These are phyloP conservation scores for Craterostigma plantagineum DNA, from an alignment of 257 asterid genomes.

Conservation along the genomic window DNA sequence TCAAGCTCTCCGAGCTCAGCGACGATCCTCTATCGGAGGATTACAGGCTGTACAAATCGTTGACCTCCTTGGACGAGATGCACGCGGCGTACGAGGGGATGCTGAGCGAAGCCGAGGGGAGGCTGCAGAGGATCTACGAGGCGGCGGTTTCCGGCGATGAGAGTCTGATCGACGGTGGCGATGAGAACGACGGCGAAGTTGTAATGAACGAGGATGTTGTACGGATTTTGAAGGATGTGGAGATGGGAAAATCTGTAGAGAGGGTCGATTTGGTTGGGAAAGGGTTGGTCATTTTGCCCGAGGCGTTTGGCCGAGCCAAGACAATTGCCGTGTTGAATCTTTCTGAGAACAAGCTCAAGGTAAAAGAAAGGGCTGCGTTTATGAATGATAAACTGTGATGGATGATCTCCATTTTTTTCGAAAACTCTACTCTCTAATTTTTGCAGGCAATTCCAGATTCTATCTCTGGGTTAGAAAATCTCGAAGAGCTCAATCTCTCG, in stretches of 20 bases:
- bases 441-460: conserved; percentile 40
- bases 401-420: no score
- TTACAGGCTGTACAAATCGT: conserved; percentile 39
- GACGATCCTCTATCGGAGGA: conserved; percentile 23
- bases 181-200: conserved; percentile 18
- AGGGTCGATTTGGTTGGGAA: conserved; percentile 44
- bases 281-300: conserved; percentile 52
- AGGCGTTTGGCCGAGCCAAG: conserved; percentile 50
- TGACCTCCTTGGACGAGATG: conserved; percentile 64
- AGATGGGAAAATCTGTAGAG: conserved; percentile 33
- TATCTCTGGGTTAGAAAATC: conserved; percentile 28
- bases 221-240: conserved; percentile 46
- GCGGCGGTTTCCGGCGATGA: conserved; percentile 53
- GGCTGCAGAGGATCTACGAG: conserved; percentile 71
- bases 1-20: conserved; percentile 40
- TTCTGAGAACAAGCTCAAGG: conserved; percentile 70
- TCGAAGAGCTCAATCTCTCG: conserved; percentile 35
- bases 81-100: conserved; percentile 58
- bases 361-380: conserved; percentile 8
- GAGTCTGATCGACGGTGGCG: conserved; percentile 2
- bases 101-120: conserved; percentile 66
- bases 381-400: no score
- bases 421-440: background rate
- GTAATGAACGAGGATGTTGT: conserved; percentile 53
- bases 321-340: conserved; percentile 46